These are phyloP conservation scores for Cyclocybe aegerita DNA, from an alignment of 768 basidiomycete species.

Conservation along the genomic window DNA sequence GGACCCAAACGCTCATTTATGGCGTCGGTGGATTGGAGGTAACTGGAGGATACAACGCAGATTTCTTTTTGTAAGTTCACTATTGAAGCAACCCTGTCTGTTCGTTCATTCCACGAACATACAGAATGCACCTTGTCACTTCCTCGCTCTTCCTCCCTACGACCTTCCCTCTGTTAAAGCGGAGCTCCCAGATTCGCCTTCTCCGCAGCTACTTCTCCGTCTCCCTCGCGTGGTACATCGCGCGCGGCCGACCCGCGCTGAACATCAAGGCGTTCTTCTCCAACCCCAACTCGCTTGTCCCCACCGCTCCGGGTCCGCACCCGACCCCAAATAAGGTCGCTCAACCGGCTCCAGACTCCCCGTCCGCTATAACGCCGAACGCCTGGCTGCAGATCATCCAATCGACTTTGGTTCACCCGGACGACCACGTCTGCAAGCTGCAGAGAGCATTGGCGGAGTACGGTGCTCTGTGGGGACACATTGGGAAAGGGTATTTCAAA, in stretches of 20 bases:
- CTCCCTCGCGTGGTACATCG: slow-evolving; percentile 49
- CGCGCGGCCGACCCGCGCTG: slow-evolving; percentile 49
- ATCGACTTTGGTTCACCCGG: slow-evolving; percentile 50
- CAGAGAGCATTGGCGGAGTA: slow-evolving; percentile 56
- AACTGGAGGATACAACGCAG: slow-evolving; percentile 4
- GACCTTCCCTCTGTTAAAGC: slow-evolving; percentile 29
- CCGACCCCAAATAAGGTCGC: slow-evolving; percentile 20
- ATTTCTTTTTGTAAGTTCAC: slow-evolving; percentile 12
- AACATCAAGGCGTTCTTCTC: slow-evolving; percentile 49
- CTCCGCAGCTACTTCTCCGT: slow-evolving; percentile 52
- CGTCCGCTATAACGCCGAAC: slow-evolving; percentile 42
- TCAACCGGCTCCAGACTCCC: slow-evolving; percentile 25
- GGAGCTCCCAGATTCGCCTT: slow-evolving; percentile 40
- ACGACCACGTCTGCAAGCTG: slow-evolving; percentile 49
- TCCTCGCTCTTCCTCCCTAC: slow-evolving; percentile 56
- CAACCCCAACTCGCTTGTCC: slow-evolving; percentile 18
- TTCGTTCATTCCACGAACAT: neutral
- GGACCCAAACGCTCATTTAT: slow-evolving; percentile 9
- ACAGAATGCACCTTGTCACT: slow-evolving; percentile 57
- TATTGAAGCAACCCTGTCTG: slow-evolving; percentile 1
- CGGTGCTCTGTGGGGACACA: slow-evolving; percentile 42
- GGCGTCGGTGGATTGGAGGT: slow-evolving; percentile 9
- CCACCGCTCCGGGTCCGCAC: slow-evolving; percentile 16
- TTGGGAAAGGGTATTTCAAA: slow-evolving; percentile 21
- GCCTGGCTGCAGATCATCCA: slow-evolving; percentile 58